Evolutionary conservation across 2,329 filamentous ascomycete species (phyloP), one percentile per base, ranked within the genome.

Genomic region (Sodiomyces alkalinus): DNA sequence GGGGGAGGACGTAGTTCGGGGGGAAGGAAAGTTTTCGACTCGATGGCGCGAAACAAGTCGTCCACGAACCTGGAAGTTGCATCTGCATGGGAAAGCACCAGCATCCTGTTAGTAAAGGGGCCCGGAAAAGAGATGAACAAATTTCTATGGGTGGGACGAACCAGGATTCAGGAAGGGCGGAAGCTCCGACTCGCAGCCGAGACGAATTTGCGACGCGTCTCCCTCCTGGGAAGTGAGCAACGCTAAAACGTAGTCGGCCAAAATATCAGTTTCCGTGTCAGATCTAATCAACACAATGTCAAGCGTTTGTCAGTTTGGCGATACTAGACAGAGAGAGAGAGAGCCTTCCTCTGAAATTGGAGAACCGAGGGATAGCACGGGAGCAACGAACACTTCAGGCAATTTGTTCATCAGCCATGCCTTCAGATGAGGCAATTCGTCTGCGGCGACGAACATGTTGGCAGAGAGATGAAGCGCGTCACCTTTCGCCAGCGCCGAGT

Each of bases 191-290:
- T 80, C 63, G 49, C 78, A 83, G 28, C 78, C 67, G 41, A 64
- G 58, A 43, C 72, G 68, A 30, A 85, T 73, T 13, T 68, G 60
- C n/a, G 64, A 61, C 22, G 65, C 56, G 28, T 71, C 62, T 35
- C 75, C 76, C 38, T 83, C 77, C 35, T 79, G 74, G 30, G 38
- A 38, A 37, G 70, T 68, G 25, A 87, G 56, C 13, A 90, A 65
- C 6, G 79, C 80, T 35, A 86, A 62, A n/a, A 87, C 76, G 47
- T 86, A 90, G 42, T 90, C 81, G 26, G 80, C 80, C 3, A 90
- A 71, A 5, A 87, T 79, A 43, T 85, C 80, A 18, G 75, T 69
- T 47, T 90, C 81, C 28, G 79, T 80, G 43, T 86, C 80, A 17
- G 78, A 81, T 29, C 79, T 82, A 37, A 17, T 26, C n/a, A 25